These are phyloP conservation scores for Brettanomyces bruxellensis DNA, from an alignment of 805 yeast genomes.

Conservation along the genomic window DNA sequence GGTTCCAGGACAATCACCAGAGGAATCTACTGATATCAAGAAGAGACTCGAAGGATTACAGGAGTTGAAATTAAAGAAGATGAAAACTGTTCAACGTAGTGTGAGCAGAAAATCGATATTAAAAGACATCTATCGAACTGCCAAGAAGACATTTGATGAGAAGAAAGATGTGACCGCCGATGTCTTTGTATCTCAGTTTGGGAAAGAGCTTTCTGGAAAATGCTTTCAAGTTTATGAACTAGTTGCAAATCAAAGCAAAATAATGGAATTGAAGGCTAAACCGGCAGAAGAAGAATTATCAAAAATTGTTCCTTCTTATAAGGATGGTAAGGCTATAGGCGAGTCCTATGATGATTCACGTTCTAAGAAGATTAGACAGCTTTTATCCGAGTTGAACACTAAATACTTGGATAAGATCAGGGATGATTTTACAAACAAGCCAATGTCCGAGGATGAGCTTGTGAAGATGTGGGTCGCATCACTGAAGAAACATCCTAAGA, in stretches of 20 bases:
- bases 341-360: constrained; percentile 21
- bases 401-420: constrained; percentile 24
- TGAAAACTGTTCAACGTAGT: constrained; percentile 19
- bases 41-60: constrained; percentile 25
- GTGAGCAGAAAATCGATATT: constrained; percentile 41
- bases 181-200: constrained; percentile 30
- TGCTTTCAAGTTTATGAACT: constrained; percentile 28
- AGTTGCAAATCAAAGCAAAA: constrained; percentile 28
- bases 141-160: constrained; percentile 8
- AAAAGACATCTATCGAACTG: constrained; percentile 29
- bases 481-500: constrained; percentile 32
- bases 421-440: constrained; percentile 15
- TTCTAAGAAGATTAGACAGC: constrained; percentile 24
- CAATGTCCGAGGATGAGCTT: constrained; percentile 20
- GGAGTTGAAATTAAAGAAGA: constrained; percentile 27
- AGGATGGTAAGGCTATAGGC: constrained; percentile 22
- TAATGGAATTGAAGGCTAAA: constrained; percentile 33
- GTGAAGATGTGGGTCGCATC: constrained; percentile 37
- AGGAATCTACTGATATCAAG: constrained; percentile 7
- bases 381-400: constrained; percentile 25
- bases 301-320: constrained; percentile 28
- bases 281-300: constrained; percentile 43
- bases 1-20: constrained; percentile 11
- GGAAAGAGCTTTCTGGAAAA: constrained; percentile 22
- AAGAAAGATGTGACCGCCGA: constrained; percentile 16